These are phyloP conservation scores for Thymus mandschuricus DNA, from an alignment of 257 asterid genomes.

Conservation along the genomic window DNA sequence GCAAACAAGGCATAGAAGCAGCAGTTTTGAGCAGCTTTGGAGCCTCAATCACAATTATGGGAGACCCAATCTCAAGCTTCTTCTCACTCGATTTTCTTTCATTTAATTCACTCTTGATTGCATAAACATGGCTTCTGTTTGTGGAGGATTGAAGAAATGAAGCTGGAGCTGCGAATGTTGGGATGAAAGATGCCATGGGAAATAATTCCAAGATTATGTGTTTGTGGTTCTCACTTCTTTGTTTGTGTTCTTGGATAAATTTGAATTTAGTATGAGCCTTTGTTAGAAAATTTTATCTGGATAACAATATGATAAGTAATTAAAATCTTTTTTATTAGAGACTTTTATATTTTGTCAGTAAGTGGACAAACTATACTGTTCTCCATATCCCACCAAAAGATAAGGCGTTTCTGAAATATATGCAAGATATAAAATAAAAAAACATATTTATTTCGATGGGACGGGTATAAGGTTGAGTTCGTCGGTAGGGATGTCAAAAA, in stretches of 20 bases:
- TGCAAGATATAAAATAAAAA: too few species aligned
- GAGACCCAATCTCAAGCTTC: conserved; percentile 66
- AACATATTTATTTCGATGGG: too few species aligned
- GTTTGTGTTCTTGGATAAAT: background rate
- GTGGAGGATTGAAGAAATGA: conserved; percentile 24
- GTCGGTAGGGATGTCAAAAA: too few species aligned
- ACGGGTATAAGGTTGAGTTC: too few species aligned
- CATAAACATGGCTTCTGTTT: conserved; percentile 16
- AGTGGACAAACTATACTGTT: too few species aligned
- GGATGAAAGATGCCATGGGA: conserved; percentile 37
- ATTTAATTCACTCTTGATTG: conserved; percentile 43
- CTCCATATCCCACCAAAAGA: too few species aligned
- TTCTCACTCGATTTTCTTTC: background rate
- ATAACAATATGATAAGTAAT: too few species aligned
- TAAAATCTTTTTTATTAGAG: too few species aligned
- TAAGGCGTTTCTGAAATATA: too few species aligned
- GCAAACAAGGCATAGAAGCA: conserved; percentile 81
- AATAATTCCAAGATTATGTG: conserved; percentile 23
- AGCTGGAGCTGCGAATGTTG: conserved; percentile 33
- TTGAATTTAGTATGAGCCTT: background rate
- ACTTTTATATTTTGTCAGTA: too few species aligned
- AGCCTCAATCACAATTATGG: conserved; percentile 68
- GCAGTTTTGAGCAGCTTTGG: conserved; percentile 78
- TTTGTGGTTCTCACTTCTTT: conserved; percentile 31
- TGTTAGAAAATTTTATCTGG: too few species aligned